phyloP scores from a whole-genome alignment of 495 filamentous ascomycete genomes.

The Cercophora newfieldiana region DNA sequence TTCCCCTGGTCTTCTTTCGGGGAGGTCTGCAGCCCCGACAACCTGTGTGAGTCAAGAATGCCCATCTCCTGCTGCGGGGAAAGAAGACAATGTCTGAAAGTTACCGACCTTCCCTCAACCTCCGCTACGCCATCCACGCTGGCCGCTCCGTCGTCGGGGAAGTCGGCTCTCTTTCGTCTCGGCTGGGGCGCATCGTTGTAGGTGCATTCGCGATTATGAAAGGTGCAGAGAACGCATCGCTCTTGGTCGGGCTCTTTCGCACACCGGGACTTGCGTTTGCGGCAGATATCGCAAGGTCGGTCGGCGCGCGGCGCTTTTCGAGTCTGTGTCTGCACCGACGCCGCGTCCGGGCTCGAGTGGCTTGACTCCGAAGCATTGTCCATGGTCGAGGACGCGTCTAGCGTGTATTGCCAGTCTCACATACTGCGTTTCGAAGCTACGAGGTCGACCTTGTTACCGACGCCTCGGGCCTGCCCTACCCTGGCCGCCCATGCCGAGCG shows the following conservation, averaged over 20 bases:
- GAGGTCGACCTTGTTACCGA: background rate
- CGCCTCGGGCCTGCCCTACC: background rate
- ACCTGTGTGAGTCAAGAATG: conserved; percentile 5
- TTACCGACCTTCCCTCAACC: conserved; percentile 3
- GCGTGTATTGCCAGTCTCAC: background rate
- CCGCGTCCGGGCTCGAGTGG: conserved; percentile 26
- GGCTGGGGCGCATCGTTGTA: conserved; percentile 55
- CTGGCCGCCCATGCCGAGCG: background rate
- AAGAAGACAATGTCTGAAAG: background rate
- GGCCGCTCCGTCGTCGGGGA: conserved; percentile 10
- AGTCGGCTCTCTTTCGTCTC: conserved; percentile 46
- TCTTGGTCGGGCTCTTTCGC: conserved; percentile 61
- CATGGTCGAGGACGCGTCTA: conserved; percentile 17
- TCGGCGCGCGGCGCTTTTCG: conserved; percentile 23
- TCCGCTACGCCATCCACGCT: conserved; percentile 14
- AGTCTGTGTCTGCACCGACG: conserved; percentile 12
- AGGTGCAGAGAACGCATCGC: conserved; percentile 51
- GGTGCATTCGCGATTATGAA: conserved; percentile 51
- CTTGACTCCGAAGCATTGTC: conserved; percentile 26
- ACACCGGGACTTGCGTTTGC: conserved; percentile 75
- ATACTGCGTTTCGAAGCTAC: background rate
- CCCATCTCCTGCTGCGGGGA: background rate
- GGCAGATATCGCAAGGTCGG: conserved; percentile 65
- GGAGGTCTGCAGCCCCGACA: conserved; percentile 12
- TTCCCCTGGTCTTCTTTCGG: conserved; percentile 21